phyloP scores from a whole-genome alignment of 2,329 filamentous ascomycete species.

The Diaporthe helianthi region DNA sequence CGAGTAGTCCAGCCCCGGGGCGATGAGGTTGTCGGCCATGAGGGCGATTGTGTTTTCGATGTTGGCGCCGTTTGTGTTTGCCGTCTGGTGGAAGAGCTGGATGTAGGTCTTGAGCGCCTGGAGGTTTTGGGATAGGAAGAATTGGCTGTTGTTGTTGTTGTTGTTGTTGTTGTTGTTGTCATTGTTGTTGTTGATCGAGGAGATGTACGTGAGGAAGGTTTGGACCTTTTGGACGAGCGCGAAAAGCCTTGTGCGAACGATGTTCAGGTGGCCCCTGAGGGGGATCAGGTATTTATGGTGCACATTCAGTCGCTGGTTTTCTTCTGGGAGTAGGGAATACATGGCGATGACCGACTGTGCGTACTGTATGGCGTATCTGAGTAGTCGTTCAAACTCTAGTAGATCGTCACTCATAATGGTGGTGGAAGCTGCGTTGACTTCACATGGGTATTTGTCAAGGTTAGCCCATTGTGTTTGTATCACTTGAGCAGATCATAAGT shows the following conservation, averaged over 20 bases:
- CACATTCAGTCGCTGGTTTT: not conserved
- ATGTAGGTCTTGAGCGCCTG: not conserved
- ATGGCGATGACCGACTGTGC: not conserved
- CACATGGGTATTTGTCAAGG: not conserved
- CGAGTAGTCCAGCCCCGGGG: not conserved
- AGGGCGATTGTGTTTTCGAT: not conserved
- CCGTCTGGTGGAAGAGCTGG: too few species aligned
- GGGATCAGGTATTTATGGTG: not conserved
- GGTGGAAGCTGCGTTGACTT: not conserved
- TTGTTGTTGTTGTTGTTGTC: too few species aligned
- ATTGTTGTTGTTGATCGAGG: too few species aligned
- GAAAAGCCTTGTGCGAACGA: not conserved
- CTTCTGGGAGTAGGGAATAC: not conserved
- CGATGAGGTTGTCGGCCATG: not conserved
- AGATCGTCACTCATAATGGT: not conserved
- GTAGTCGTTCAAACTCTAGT: not conserved
- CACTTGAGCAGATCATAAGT: too few species aligned
- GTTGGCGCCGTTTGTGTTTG: not conserved
- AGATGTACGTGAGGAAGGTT: not conserved
- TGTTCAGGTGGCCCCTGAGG: not conserved
- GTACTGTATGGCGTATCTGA: not conserved
- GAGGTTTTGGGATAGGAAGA: not conserved
- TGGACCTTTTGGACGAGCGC: not conserved
- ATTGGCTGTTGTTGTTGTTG: too few species aligned
- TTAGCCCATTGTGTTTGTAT: not conserved